These are phyloP conservation scores for Lasiosphaeria ovina DNA, from an alignment of 495 filamentous ascomycete species.

Conservation along the genomic window DNA sequence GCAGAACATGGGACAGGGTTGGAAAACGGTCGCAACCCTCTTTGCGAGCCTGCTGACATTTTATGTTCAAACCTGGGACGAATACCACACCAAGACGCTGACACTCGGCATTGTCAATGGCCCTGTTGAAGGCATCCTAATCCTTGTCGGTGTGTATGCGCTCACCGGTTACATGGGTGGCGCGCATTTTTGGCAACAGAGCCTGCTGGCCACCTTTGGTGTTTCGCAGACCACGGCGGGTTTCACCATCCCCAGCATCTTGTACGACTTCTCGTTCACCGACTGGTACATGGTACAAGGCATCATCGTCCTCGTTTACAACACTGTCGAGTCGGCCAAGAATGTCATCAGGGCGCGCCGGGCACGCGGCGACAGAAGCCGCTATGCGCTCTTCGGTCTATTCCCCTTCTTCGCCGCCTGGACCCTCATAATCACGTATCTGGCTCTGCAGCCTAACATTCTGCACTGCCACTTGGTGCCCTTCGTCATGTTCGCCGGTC, in stretches of 20 bases:
- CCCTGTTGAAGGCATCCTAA: slow-evolving; percentile 91
- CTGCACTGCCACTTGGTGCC: slow-evolving; percentile 78
- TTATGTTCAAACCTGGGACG: slow-evolving; percentile 98
- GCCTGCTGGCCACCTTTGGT: slow-evolving; percentile 71
- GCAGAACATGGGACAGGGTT: slow-evolving; percentile 90
- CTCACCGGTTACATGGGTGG: slow-evolving; percentile 81
- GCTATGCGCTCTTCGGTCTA: slow-evolving; percentile 75
- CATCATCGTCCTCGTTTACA: slow-evolving; percentile 75
- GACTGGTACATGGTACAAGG: slow-evolving; percentile 96
- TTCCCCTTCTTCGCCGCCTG: slow-evolving; percentile 74
- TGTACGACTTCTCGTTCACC: slow-evolving; percentile 80
- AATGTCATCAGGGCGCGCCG: slow-evolving; percentile 82
- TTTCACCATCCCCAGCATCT: slow-evolving; percentile 59
- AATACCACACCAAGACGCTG: slow-evolving; percentile 95
- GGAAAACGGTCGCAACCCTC: slow-evolving; percentile 79
- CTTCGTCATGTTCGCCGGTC: slow-evolving; percentile 79
- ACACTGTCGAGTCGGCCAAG: slow-evolving; percentile 68
- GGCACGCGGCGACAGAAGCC: slow-evolving; percentile 64
- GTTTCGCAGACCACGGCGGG: slow-evolving; percentile 55
- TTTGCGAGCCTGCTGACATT: slow-evolving; percentile 80
- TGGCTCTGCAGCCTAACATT: slow-evolving; percentile 80
- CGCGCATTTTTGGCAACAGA: slow-evolving; percentile 87
- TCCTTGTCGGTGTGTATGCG: slow-evolving; percentile 77
- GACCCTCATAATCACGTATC: slow-evolving; percentile 70
- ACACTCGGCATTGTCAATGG: slow-evolving; percentile 91